Percentiles rank a stretch among this genome's conserved stretches.
These are phyloP conservation scores for Phycomyces nitens DNA, from an alignment of 192 early-diverging fungal genomes.

Conservation along the genomic window DNA sequence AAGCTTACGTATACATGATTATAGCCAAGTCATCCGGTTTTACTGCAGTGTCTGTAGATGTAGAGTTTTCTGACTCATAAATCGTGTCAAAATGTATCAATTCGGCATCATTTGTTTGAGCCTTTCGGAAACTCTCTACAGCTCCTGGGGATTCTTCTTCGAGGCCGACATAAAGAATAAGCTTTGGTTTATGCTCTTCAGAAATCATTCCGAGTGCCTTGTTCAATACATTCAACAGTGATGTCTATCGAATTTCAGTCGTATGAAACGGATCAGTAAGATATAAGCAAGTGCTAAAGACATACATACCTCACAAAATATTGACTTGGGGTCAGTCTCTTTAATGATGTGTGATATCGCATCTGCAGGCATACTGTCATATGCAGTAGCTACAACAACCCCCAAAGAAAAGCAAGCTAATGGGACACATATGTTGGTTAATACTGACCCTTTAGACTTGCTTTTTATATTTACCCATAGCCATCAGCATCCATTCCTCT, in stretches of 20 bases:
- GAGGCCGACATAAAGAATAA: conserved; percentile 60
- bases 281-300: too few relatives aligned
- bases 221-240: conserved; percentile 17
- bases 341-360: conserved; percentile 67
- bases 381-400: conserved; percentile 69
- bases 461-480: conserved; percentile 24
- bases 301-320: conserved; percentile 51
- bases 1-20: conserved; percentile 55
- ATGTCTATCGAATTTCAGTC: conserved; percentile 16
- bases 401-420: conserved; percentile 51
- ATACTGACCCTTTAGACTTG: too few relatives aligned
- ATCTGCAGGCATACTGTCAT: conserved; percentile 72
- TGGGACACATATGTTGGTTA: background rate
- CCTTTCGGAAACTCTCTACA: conserved; percentile 5
- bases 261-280: conserved; percentile 1
- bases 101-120: background rate
- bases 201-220: conserved; percentile 21
- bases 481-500: conserved; percentile 31
- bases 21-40: conserved; percentile 41
- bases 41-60: background rate
- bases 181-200: conserved; percentile 38
- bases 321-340: conserved; percentile 30
- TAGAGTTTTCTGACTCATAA: background rate
- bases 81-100: background rate
- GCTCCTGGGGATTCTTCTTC: conserved; percentile 29